These are phyloP conservation scores for Yarrowia sp. DNA, from an alignment of 805 yeast genomes.

Conservation along the genomic window DNA sequence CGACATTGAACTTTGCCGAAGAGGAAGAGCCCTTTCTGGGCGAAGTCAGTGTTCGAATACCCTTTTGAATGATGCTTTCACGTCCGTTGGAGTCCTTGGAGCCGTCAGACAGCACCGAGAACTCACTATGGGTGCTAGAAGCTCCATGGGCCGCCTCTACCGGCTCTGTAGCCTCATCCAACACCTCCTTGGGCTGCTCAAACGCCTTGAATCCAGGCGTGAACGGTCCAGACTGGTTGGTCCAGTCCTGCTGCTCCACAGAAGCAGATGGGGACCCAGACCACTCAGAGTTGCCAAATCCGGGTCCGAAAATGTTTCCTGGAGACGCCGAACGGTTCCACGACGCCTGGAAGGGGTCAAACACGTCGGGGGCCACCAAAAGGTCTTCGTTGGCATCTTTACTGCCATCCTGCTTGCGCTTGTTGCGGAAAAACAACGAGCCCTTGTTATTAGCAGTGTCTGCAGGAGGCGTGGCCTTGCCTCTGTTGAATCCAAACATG, in stretches of 20 bases:
- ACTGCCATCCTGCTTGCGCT: background rate
- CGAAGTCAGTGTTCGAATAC: constrained; percentile 7
- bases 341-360: constrained; percentile 13
- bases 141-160: background rate
- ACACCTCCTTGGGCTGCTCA: background rate
- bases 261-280: background rate
- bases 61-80: constrained; percentile 21
- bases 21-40: constrained; percentile 2
- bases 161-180: background rate
- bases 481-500: constrained; percentile 13
- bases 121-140: background rate
- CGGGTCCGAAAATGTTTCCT: constrained; percentile 4
- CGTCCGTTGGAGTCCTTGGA: constrained; percentile 14
- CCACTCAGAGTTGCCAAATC: constrained; percentile 12
- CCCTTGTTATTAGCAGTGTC: background rate
- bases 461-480: background rate
- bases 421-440: constrained; percentile 4
- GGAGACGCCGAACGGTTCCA: constrained; percentile 14
- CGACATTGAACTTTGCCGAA: constrained; percentile 13
- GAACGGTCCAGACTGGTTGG: background rate
- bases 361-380: background rate
- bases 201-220: background rate
- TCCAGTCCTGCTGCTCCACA: constrained; percentile 1
- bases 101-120: constrained; percentile 3
- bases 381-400: background rate